Evolutionary conservation across 140 eudicot genomes (phyloP).

Genomic region (Cichorium intybus): DNA sequence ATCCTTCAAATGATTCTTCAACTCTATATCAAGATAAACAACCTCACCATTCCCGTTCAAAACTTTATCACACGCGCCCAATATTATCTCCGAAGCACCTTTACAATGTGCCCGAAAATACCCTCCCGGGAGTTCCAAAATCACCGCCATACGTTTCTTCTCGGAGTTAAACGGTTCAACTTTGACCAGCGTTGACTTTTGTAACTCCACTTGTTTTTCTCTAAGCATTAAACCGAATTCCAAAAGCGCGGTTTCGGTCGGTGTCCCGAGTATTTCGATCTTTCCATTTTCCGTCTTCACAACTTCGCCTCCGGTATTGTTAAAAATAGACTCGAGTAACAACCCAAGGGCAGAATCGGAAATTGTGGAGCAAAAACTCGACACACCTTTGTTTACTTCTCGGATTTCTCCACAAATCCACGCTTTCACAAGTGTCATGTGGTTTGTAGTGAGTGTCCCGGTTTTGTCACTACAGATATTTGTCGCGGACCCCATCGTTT

Average conservation of each 20-base stretch:
- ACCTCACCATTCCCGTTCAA: slow-evolving; percentile 55
- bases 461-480: slow-evolving; percentile 93
- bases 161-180: slow-evolving; percentile 88
- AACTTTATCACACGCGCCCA: slow-evolving; percentile 74
- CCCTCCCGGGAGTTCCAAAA: slow-evolving; percentile 64
- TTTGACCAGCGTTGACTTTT: slow-evolving; percentile 54
- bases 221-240: slow-evolving; percentile 83
- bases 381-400: slow-evolving; percentile 37
- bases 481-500: slow-evolving; percentile 98
- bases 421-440: slow-evolving; percentile 87
- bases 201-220: slow-evolving; percentile 47
- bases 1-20: slow-evolving; percentile 40
- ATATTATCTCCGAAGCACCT: slow-evolving; percentile 89
- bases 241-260: slow-evolving; percentile 90
- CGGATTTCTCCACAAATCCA: slow-evolving; percentile 64
- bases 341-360: slow-evolving; percentile 55
- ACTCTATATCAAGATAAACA: slow-evolving; percentile 57
- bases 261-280: slow-evolving; percentile 78
- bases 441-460: slow-evolving; percentile 91
- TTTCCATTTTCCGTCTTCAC: slow-evolving; percentile 53
- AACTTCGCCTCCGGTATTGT: slow-evolving; percentile 87
- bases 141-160: slow-evolving; percentile 88
- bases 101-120: slow-evolving; percentile 73
- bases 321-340: slow-evolving; percentile 70
- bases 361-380: slow-evolving; percentile 35